Base-by-base conservation (phyloP, 192 early-diverging fungal species). In the Coemansia sp. region DNA sequence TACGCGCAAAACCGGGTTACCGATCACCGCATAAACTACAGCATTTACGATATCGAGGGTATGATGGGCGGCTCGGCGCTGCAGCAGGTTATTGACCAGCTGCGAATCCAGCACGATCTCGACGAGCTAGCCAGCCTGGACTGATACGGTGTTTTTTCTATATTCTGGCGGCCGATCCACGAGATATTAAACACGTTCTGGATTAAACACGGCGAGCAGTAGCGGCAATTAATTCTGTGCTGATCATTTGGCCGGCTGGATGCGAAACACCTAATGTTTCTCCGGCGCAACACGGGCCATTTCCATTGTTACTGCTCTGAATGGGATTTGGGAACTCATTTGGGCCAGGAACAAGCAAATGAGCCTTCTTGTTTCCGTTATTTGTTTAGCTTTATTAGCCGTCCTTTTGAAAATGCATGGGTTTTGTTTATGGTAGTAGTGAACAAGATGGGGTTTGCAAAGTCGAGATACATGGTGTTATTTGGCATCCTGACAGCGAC, bases 21-120 rank as follows among this genome's bases (percentile, higher is more conserved):
- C 6, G 90, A 91, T 52, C 90, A 91, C 64, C 83, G 90, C 31
- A 84, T 91, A 43, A 86, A 87, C 60, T 70, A 84, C 49, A 87
- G 83, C 22, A 48, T 87, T 41, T 80, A 87, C 53, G 83, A 89
- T 45, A 70, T 91, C 9, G 83, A 86, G 11, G 77, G 70, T 27
- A 64, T 91, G 5, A 62, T 91, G 60, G 64, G 78, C 32, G 89
- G 87, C 25, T 27, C 48, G 1, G 46, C 62, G 28, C 41, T 81
- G 54, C 64, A 60, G 34, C 43, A 60, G 2, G 55, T 81, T 31
- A 57, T 81, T 30, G 76, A 81, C 31, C 58, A 78, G 57, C 65
- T 81, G 9, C 67, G 69, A 1, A 72, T 77, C 2, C 79, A 77
- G 54, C 65, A 80, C 31, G 75, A 76, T 41, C 52, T 80, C 11